A percentile compares a stretch with the other conserved stretches of the same genome.
phyloP scores from a whole-genome alignment of 2,329 filamentous ascomycete species.

The Scedosporium minutisporum region DNA sequence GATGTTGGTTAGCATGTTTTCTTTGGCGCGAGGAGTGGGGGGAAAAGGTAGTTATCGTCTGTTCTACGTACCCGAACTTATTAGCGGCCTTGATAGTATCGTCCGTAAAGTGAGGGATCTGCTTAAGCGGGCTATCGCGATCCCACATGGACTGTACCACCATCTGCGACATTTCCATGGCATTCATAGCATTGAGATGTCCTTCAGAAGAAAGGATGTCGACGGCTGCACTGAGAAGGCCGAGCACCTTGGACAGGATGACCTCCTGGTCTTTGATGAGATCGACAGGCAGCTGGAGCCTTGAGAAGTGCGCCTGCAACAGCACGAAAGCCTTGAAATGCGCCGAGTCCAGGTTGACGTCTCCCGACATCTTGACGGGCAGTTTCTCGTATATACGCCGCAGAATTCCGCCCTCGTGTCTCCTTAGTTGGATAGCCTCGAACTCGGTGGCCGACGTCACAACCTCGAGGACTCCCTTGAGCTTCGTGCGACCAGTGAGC shows the following conservation, averaged over 20 bases:
- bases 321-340: conserved; percentile 99
- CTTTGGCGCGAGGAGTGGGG: background rate
- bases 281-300: conserved; percentile 93
- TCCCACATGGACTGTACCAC: conserved; percentile 99
- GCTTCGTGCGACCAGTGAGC: conserved; percentile 76
- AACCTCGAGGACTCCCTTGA: conserved; percentile 95
- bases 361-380: conserved; percentile 80
- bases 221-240: conserved; percentile 81
- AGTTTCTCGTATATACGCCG: conserved; percentile 89
- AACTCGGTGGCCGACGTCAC: conserved; percentile 96
- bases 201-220: conserved; percentile 94
- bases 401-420: conserved; percentile 81
- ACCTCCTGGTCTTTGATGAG: conserved; percentile 91
- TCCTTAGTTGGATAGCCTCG: conserved; percentile 84
- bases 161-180: conserved; percentile 99
- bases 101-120: conserved; percentile 88
- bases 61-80: conserved; percentile 56
- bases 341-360: conserved; percentile 79
- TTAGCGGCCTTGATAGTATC: conserved; percentile 76
- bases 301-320: conserved; percentile 91
- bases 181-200: conserved; percentile 92
- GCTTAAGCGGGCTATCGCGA: conserved; percentile 89
- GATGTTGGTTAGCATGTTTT: conserved; percentile 19
- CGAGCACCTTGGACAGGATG: conserved; percentile 74
- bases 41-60: background rate